A percentile compares a stretch with the other conserved stretches of the same genome.
phyloP scores from a whole-genome alignment of 1,139 yeast genomes.

The Saccharomyces uvarum region DNA sequence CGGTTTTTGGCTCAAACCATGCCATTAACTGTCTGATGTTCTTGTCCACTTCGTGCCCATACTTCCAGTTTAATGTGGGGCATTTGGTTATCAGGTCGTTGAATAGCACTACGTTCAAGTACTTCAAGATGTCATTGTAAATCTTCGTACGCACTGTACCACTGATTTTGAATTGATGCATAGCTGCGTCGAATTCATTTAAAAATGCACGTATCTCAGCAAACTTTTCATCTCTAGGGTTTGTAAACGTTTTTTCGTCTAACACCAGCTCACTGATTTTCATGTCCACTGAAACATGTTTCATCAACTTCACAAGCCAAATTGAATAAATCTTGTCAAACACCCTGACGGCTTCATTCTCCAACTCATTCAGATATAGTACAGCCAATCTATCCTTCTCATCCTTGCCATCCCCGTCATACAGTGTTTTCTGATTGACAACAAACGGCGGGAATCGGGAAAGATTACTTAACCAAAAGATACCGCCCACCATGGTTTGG shows the following conservation, averaged over 20 bases:
- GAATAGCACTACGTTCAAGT: not conserved
- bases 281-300: not conserved
- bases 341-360: not conserved
- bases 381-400: not conserved
- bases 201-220: not conserved
- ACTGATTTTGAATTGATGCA: not conserved
- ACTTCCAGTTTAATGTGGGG: not conserved
- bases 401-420: conserved; percentile 54
- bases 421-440: not conserved
- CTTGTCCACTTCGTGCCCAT: not conserved
- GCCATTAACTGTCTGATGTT: not conserved
- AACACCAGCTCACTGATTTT: not conserved
- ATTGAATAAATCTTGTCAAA: not conserved
- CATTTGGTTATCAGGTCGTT: not conserved
- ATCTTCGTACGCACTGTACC: not conserved
- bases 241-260: not conserved
- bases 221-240: not conserved
- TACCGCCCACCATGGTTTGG: conserved; percentile 80
- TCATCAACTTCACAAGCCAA: not conserved
- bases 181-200: not conserved
- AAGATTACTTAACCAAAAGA: conserved; percentile 93
- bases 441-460: conserved; percentile 91
- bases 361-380: not conserved
- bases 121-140: not conserved
- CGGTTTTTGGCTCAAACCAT: not conserved